Evolutionary conservation across 2,329 filamentous ascomycete species (phyloP).

Genomic region (Sarocladiaceae sp.): DNA sequence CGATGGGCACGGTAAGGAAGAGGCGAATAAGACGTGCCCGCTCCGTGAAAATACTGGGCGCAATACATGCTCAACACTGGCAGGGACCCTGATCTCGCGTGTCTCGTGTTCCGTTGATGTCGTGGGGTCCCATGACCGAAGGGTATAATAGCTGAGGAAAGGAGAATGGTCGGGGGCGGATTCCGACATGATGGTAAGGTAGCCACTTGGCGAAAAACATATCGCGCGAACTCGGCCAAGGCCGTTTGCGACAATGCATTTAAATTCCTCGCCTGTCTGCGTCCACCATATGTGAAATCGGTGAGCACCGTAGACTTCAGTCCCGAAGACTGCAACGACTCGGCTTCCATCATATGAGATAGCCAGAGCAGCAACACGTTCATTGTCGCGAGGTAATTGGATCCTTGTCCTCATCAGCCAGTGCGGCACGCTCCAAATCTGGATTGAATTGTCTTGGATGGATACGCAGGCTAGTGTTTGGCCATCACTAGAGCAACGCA

Average conservation of each 20-base stretch:
- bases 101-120: background rate
- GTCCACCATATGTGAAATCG: background rate
- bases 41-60: background rate
- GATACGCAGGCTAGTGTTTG: background rate
- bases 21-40: background rate
- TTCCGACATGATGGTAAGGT: background rate
- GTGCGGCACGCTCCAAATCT: background rate
- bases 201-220: background rate
- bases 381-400: too few relatives aligned
- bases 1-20: too few relatives aligned
- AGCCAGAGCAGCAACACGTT: background rate
- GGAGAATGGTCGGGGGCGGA: background rate
- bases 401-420: background rate
- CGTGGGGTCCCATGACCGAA: background rate
- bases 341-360: background rate
- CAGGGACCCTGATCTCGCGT: background rate
- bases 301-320: background rate
- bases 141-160: background rate
- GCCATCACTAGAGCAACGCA: background rate
- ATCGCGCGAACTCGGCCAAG: background rate
- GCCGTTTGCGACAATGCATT: background rate
- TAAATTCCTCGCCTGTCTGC: background rate
- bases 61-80: background rate
- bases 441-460: background rate
- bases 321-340: background rate